phyloP scores from a whole-genome alignment of 345 rosid species.

The Populus pruinosa region DNA sequence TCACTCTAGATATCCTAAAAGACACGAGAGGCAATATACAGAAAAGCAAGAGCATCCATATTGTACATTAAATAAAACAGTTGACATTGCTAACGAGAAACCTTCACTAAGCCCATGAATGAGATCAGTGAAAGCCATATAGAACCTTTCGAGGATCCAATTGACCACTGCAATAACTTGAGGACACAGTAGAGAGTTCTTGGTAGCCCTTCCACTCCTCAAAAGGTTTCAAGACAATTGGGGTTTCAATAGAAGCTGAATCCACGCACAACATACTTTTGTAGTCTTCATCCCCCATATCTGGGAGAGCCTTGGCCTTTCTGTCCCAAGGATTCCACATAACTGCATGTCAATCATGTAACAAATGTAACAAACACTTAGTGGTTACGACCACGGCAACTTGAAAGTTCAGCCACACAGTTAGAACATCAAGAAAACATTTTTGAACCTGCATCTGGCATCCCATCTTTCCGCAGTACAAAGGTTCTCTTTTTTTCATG shows the following conservation, averaged over 20 bases:
- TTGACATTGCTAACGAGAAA: constrained; percentile 6
- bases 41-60: constrained; percentile 2
- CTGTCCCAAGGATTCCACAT: constrained; percentile 98
- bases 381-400: neutral
- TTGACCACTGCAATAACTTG: constrained; percentile 97
- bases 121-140: constrained; percentile 45
- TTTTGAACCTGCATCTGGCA: constrained; percentile 76
- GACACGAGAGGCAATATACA: neutral
- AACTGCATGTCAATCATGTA: constrained; percentile 36
- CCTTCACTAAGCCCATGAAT: neutral
- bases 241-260: constrained; percentile 71
- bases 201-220: constrained; percentile 93
- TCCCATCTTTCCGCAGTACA: constrained; percentile 75
- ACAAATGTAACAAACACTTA: constrained; percentile 2
- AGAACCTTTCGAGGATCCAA: constrained; percentile 86
- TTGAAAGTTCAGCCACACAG: neutral
- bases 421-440: constrained; percentile 1
- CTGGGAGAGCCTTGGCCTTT: constrained; percentile 71
- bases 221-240: constrained; percentile 61
- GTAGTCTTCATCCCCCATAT: constrained; percentile 87
- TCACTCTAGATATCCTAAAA: constrained; percentile 2
- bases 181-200: constrained; percentile 82
- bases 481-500: constrained; percentile 94
- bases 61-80: neutral
- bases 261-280: constrained; percentile 78